Percentiles rank a stretch among this genome's conserved stretches.
Conservation (phyloP, 106 monocot species). For the Dactylorhiza incarnata region DNA sequence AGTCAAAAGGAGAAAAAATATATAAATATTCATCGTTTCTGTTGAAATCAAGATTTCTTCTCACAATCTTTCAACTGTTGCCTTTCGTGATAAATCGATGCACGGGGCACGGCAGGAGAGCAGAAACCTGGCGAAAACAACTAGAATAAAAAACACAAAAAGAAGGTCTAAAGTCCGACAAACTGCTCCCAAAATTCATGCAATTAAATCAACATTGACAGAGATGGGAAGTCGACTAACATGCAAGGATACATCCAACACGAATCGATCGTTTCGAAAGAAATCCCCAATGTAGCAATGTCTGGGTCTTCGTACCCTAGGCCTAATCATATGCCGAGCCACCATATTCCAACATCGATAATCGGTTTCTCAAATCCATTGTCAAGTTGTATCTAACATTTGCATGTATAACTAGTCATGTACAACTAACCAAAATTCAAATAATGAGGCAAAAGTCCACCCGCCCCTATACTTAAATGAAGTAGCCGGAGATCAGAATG, state of each 20-base stretch:
- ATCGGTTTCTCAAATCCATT: neutral
- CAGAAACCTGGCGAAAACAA: neutral
- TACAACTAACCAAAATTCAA: neutral
- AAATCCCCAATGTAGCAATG: conserved; percentile 4
- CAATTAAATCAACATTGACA: neutral
- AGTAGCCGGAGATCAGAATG: neutral
- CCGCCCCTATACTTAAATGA: neutral
- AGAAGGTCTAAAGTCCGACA: neutral
- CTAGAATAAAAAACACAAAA: no score
- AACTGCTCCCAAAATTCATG: neutral
- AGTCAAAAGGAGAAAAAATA: neutral
- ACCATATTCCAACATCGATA: neutral
- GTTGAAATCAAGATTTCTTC: neutral
- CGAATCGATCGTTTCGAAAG: neutral
- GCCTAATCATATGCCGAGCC: neutral
- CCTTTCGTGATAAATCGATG: neutral
- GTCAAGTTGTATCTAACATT: neutral
- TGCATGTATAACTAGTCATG: neutral
- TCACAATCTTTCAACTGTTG: neutral
- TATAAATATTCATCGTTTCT: neutral
- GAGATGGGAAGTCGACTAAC: neutral
- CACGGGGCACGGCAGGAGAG: neutral
- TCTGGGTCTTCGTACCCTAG: neutral
- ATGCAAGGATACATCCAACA: neutral
- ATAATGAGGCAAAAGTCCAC: neutral